Conservation (phyloP, 345 rosid species). For the Lepidium didymum region DNA sequence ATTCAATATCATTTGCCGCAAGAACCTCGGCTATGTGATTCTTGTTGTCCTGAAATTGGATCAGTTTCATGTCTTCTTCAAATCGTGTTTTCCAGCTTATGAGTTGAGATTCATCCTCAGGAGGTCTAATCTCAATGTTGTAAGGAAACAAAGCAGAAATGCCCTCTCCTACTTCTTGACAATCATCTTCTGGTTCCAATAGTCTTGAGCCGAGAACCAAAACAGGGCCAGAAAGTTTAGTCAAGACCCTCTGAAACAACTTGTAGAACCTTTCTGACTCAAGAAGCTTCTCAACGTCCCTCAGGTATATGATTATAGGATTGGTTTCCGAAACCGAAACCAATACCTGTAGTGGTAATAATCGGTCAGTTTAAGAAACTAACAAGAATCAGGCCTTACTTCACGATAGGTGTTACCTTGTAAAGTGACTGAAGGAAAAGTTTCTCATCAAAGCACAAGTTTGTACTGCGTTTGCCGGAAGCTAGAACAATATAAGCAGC, state of each 20-base stretch:
- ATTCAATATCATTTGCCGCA: constrained; percentile 80
- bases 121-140: constrained; percentile 71
- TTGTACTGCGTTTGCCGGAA: constrained; percentile 45
- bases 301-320: constrained; percentile 67
- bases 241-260: constrained; percentile 58
- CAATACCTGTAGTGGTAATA: constrained; percentile 50
- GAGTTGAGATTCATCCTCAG: constrained; percentile 73
- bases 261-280: constrained; percentile 69
- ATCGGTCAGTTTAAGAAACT: not conserved
- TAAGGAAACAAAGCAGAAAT: constrained; percentile 67
- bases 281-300: constrained; percentile 79
- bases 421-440: constrained; percentile 76
- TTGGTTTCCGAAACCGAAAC: constrained; percentile 58
- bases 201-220: constrained; percentile 79
- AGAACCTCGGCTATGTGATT: constrained; percentile 93
- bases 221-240: constrained; percentile 70
- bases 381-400: not conserved
- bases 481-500: constrained; percentile 31
- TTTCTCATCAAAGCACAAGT: constrained; percentile 84
- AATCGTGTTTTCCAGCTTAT: constrained; percentile 77
- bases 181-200: constrained; percentile 63
- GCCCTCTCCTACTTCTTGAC: constrained; percentile 60
- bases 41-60: constrained; percentile 84
- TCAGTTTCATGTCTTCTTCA: constrained; percentile 86
- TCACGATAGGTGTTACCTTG: constrained; percentile 47